A percentile compares a stretch with the other conserved stretches of the same genome.
Conservation (phyloP, 2,329 filamentous ascomycete genomes). For the Exophiala dermatitidis region DNA sequence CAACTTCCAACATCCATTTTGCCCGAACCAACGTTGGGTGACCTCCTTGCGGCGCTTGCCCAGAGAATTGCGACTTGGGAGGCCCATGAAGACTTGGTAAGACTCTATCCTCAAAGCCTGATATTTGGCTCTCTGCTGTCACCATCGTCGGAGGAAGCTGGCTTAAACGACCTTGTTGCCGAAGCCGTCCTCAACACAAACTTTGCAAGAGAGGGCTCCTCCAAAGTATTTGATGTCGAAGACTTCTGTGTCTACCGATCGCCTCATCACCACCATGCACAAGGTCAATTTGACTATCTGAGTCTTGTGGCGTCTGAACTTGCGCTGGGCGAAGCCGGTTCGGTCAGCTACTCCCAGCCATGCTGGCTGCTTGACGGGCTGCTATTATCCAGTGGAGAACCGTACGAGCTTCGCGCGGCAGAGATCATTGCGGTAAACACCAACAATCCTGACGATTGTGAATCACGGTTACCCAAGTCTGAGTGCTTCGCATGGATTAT, state of each 20-base stretch:
- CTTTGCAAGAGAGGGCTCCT: conserved; percentile 15
- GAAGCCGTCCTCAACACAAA: too few species aligned
- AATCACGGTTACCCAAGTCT: conserved; percentile 38
- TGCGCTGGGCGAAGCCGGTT: neutral
- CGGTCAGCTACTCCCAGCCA: neutral
- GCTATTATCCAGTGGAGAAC: conserved; percentile 40
- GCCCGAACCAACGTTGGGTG: neutral
- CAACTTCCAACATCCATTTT: neutral
- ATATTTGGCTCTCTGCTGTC: neutral
- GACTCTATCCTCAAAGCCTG: conserved; percentile 7
- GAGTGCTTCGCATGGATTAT: conserved; percentile 57
- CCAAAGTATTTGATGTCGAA: conserved; percentile 47
- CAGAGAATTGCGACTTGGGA: neutral
- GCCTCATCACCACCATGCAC: conserved; percentile 46
- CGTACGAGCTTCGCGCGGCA: conserved; percentile 48
- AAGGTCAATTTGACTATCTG: conserved; percentile 38
- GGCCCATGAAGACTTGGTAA: conserved; percentile 4
- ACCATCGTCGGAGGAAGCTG: neutral
- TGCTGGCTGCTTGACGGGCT: conserved; percentile 51
- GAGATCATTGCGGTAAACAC: conserved; percentile 56
- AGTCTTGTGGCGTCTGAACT: neutral
- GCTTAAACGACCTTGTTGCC: neutral
- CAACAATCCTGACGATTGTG: conserved; percentile 54
- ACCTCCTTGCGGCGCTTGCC: neutral
- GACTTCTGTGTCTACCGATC: conserved; percentile 56